Percentiles rank a stretch among this genome's conserved stretches.
Evolutionary conservation across 441 rosid genomes (phyloP).

Genomic region (Croton setiger): DNA sequence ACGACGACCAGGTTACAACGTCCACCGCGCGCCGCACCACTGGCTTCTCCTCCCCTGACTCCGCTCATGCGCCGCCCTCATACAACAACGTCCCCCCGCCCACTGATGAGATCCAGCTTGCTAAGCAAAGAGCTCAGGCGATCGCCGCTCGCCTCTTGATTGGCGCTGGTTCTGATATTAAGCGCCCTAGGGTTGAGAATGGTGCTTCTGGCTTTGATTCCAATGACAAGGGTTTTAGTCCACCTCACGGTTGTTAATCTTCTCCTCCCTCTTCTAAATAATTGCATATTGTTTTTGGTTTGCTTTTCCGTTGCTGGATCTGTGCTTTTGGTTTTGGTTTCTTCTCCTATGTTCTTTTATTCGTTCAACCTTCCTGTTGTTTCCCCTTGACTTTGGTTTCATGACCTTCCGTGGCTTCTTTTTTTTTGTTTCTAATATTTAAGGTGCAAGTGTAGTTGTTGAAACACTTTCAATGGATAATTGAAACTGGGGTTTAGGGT

Average conservation of each 20-base stretch:
- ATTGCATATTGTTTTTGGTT: background rate
- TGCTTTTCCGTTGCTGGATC: background rate
- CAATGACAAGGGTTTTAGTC: constrained; percentile 50
- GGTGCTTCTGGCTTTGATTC: constrained; percentile 64
- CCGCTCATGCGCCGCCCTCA: constrained; percentile 36
- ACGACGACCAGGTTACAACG: constrained; percentile 65
- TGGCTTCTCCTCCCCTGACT: constrained; percentile 77
- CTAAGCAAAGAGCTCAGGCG: constrained; percentile 87
- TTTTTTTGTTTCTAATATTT: background rate
- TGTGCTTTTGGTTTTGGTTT: background rate
- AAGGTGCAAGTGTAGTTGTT: background rate
- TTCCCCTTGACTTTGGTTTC: background rate
- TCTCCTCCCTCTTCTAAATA: background rate
- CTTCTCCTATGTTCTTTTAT: background rate
- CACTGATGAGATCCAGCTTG: constrained; percentile 68
- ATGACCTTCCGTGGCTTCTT: background rate
- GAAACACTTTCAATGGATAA: background rate
- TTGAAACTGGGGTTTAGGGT: background rate
- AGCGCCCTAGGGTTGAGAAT: constrained; percentile 80
- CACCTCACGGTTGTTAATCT: constrained; percentile 33
- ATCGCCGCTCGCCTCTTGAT: constrained; percentile 84
- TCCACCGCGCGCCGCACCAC: constrained; percentile 56
- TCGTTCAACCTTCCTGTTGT: background rate
- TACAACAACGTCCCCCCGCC: constrained; percentile 81
- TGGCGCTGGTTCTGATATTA: constrained; percentile 46